Evolutionary conservation across 192 early-diverging fungal genomes (phyloP), one percentile per base, ranked within the genome.

Genomic region (Powellomyces hirtus): DNA sequence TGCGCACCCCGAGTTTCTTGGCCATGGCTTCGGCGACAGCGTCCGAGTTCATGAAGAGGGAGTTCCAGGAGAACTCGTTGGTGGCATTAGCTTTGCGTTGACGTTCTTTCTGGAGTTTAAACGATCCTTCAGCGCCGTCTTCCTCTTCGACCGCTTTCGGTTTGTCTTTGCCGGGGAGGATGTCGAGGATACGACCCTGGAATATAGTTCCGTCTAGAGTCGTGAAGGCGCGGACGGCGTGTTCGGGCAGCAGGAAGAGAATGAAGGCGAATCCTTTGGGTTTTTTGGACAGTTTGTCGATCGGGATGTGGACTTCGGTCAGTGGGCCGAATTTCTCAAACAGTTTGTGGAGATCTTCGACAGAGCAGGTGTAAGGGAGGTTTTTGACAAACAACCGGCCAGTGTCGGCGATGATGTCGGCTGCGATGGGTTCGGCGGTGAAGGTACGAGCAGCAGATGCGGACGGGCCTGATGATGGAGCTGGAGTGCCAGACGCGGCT

Each of bases 41-140:
- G 79, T 99, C 94, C 27, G 87, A 84, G 50, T 90, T 95, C 92
- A 98, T 94, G 64, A 94, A 99, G 59, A 99, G 77, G 38, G 86
- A 87, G 81, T 96, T 97, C 97, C 97, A 99, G 78, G 92, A 96
- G 55, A 94, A 94, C 63, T 92, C 93, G 71, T 85, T 91, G 24
- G 80, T 82, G 22, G 92, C 89, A 36, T 85, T 71, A 11, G 84
- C 86, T 77, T 92, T 95, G 63, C 83, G 80, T 73, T 93, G 88
- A 50, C 81, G 73, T 36, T 96, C 94, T 66, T 88, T 86, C 76
- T 97, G 84, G 60, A 87, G 83, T 77, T 97, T 96, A 58, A 94
- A 86, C 27, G 79, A 79, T 18, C 20, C 31, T n/a, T 55, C 49
- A 7, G 68, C 61, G 40, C 70, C 59, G 2, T 56, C 63, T 59